phyloP scores from a whole-genome alignment of 108 stramenopile genomes.

The Stephanodiscus triporus region DNA sequence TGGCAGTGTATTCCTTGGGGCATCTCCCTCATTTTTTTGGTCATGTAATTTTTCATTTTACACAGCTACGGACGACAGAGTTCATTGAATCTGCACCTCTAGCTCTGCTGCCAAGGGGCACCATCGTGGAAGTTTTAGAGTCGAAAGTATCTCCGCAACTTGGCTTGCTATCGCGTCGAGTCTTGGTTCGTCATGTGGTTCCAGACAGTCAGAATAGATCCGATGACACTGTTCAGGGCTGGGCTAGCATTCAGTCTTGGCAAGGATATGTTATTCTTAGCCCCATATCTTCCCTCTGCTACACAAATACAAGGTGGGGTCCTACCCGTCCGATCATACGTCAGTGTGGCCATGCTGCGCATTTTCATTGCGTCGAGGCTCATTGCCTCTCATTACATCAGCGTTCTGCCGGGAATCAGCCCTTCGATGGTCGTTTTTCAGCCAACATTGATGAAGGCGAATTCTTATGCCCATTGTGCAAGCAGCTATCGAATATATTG shows the following conservation, averaged over 20 bases:
- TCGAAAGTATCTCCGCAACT: constrained; percentile 70
- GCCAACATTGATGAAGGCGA: constrained; percentile 93
- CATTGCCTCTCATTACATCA: constrained; percentile 91
- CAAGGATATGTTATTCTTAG: constrained; percentile 88
- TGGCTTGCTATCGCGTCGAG: constrained; percentile 79
- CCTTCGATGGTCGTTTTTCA: constrained; percentile 90
- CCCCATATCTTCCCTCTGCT: constrained; percentile 75
- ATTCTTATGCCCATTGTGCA: constrained; percentile 97
- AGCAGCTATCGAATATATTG: constrained; percentile 93
- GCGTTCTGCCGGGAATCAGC: constrained; percentile 75
- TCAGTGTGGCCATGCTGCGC: constrained; percentile 97
- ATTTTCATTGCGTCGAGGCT: constrained; percentile 90
- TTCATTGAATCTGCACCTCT: constrained; percentile 86
- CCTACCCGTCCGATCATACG: constrained; percentile 83
- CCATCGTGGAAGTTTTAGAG: constrained; percentile 74
- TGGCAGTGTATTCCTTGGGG: background rate
- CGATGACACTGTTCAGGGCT: constrained; percentile 62
- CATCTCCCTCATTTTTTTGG: background rate
- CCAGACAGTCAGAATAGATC: constrained; percentile 21
- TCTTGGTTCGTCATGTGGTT: constrained; percentile 67
- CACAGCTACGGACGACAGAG: constrained; percentile 77
- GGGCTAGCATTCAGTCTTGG: constrained; percentile 88
- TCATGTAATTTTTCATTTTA: background rate
- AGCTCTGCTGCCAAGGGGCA: constrained; percentile 73
- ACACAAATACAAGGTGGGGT: constrained; percentile 83